Evolutionary conservation across 2,329 filamentous ascomycete species (phyloP), one percentile per base, ranked within the genome.

Genomic region (Passalora sequoiae): DNA sequence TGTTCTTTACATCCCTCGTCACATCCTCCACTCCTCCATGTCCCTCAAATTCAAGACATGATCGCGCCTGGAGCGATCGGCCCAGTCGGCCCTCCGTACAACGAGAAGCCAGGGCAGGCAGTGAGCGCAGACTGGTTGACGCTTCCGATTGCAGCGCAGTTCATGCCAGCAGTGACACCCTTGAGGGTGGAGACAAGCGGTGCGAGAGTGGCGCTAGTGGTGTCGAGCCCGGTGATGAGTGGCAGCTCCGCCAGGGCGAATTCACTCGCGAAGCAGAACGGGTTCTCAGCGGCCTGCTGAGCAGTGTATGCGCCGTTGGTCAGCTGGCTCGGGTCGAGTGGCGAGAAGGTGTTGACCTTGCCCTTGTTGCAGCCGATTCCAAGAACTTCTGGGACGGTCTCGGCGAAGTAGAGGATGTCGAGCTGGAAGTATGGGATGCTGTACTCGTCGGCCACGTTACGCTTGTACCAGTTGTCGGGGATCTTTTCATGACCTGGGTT

Each of bases 271-370:
- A 60, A 60, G 49, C 58, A 61, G 21, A 57, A 12, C 0, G 59
- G 59, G 53, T 51, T 60, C 21, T 38, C 35, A 20, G 53, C 52
- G 16, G 49, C 46, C 42, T 60, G 49, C 12, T 59, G 46, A 4
- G 59, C 49, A 47, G 70, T 74, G 44, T 70, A 67, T 0, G 74
- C 63, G 19, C 67, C 68, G 40, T 58, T 61, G 25, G 66, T 66
- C 12, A 71, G 43, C 31, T 61, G 51, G 8, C 38, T 48, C 7
- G 64, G 38, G 49, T 66, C 56, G 47, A 68, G 42, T 16, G 53
- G 50, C 21, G 55, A 54, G 55, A 61, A 67, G 24, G 55, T 57
- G 49, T 67, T 60, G 22, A 60, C 53, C 8, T 44, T 49, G 31
- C 64, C 63, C 12, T 60, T 58, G 58, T 68, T 68, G 47, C 65